Conservation (phyloP, 2,329 filamentous ascomycete genomes). For the Arachnopeziza araneosa region DNA sequence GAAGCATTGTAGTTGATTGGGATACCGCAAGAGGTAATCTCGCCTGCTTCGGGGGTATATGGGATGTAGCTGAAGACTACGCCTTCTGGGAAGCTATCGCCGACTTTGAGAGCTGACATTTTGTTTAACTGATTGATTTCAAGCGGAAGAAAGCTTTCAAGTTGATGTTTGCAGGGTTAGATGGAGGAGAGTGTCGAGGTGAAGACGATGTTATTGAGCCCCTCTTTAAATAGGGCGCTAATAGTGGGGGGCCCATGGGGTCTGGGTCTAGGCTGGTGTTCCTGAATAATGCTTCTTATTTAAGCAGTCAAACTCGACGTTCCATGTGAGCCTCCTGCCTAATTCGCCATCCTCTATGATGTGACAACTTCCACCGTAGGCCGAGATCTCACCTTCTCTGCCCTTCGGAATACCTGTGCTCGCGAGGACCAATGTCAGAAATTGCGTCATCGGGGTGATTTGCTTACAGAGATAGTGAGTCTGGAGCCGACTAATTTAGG, state of each 20-base stretch:
- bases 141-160: neutral
- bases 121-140: neutral
- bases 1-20: constrained; percentile 74
- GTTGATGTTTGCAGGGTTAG: neutral
- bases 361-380: neutral
- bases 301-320: neutral
- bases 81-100: constrained; percentile 76
- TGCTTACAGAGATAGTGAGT: neutral
- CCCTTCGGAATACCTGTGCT: neutral
- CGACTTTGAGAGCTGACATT: constrained; percentile 46
- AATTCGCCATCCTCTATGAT: neutral
- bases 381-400: neutral
- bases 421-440: neutral
- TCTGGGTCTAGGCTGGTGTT: neutral
- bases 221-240: neutral
- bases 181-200: neutral
- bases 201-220: neutral
- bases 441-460: neutral
- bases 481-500: neutral
- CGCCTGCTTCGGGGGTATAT: constrained; percentile 61
- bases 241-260: neutral
- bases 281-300: neutral
- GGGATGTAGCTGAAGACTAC: constrained; percentile 82
- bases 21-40: constrained; percentile 71
- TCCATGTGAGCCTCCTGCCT: neutral